Evolutionary conservation across 2,329 filamentous ascomycete genomes (phyloP).

Genomic region (Aureobasidium namibiae): DNA sequence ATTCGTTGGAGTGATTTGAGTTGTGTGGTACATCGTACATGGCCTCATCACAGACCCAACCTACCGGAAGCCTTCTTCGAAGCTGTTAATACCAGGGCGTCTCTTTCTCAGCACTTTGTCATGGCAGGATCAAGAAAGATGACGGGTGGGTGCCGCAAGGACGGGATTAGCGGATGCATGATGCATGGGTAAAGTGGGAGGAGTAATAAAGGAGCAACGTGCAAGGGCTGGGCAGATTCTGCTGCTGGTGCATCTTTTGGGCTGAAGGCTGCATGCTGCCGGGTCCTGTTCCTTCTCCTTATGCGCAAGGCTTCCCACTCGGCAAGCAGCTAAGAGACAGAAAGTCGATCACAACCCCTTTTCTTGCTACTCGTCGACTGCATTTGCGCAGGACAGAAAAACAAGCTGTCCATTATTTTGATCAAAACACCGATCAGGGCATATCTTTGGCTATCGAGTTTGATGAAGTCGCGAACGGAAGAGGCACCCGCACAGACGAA

Average conservation of each 20-base stretch:
- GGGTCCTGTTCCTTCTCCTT: not conserved
- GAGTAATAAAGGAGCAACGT: slow-evolving; percentile 4
- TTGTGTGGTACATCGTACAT: not conserved
- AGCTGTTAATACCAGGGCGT: not conserved
- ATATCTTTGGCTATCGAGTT: slow-evolving; percentile 5
- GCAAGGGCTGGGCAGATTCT: slow-evolving; percentile 5
- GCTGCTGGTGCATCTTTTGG: not conserved
- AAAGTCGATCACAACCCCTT: not conserved
- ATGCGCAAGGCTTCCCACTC: not conserved
- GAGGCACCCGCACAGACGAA: not conserved
- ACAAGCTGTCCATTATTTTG: slow-evolving; percentile 3
- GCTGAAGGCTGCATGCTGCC: not conserved
- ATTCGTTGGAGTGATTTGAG: not conserved
- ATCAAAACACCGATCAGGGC: not conserved
- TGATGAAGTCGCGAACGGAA: slow-evolving; percentile 3
- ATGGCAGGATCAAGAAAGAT: slow-evolving; percentile 7
- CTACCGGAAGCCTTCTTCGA: not conserved
- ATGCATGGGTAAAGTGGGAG: not conserved
- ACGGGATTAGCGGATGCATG: slow-evolving; percentile 1
- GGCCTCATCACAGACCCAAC: not conserved
- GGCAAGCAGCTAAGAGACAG: not conserved
- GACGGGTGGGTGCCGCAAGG: slow-evolving; percentile 4
- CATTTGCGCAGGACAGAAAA: not conserved
- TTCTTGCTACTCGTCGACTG: slow-evolving; percentile 4
- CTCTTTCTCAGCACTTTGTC: not conserved